A percentile compares a stretch with the other conserved stretches of the same genome.
These are phyloP conservation scores for Pyracantha coccinea DNA, from an alignment of 331 rosid species.

Conservation along the genomic window DNA sequence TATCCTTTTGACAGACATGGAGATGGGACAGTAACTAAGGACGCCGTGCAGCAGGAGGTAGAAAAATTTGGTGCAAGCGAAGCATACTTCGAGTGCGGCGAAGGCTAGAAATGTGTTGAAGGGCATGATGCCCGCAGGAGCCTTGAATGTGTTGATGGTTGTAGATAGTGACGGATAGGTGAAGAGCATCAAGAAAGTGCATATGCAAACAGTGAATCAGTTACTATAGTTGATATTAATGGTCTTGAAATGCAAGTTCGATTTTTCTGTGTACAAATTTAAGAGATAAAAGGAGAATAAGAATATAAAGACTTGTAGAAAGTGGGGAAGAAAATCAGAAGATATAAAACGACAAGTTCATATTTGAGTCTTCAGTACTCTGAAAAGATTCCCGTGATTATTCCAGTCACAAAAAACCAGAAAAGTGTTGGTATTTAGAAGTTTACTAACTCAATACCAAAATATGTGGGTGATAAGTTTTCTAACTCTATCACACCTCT, in stretches of 20 bases:
- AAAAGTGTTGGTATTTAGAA: too few relatives aligned
- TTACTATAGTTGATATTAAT: not conserved
- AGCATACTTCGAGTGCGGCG: constrained; percentile 20
- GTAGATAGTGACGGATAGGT: constrained; percentile 7
- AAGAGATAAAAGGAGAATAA: too few relatives aligned
- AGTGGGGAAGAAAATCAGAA: too few relatives aligned
- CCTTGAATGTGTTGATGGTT: constrained; percentile 15
- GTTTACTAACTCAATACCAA: too few relatives aligned
- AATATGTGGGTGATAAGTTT: too few relatives aligned
- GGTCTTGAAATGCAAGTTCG: not conserved
- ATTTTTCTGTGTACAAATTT: not conserved
- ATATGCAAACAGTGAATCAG: not conserved
- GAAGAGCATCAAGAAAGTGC: not conserved
- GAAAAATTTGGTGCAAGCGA: not conserved
- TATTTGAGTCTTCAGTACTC: too few relatives aligned
- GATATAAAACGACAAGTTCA: too few relatives aligned
- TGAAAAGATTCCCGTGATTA: too few relatives aligned
- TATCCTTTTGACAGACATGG: not conserved
- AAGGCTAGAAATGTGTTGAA: constrained; percentile 34
- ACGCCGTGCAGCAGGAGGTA: not conserved
- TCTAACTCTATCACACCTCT: too few relatives aligned
- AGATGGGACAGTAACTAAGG: constrained; percentile 11
- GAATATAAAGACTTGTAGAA: too few relatives aligned
- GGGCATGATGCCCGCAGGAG: constrained; percentile 2
- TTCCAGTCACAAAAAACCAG: too few relatives aligned